These are phyloP conservation scores for Colletotrichum orchidophilum DNA, from an alignment of 2,329 filamentous ascomycete species.

Conservation along the genomic window DNA sequence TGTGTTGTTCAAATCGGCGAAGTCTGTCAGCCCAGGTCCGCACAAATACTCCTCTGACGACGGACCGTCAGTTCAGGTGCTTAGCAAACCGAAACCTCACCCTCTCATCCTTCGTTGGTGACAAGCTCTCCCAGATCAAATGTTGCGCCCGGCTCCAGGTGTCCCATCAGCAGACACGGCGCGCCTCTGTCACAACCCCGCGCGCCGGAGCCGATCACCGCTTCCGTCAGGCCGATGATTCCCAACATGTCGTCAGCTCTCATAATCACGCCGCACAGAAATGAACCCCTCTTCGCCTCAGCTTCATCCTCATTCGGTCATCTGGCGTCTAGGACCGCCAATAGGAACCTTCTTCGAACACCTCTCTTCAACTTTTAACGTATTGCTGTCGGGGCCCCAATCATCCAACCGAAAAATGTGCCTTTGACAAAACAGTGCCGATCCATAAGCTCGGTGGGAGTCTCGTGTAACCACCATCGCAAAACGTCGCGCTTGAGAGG, in stretches of 20 bases:
- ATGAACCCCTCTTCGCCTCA: neutral
- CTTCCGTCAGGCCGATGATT: conserved; percentile 10
- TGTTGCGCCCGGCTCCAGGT: neutral
- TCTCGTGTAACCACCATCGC: neutral
- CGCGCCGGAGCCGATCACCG: neutral
- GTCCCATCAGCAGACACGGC: neutral
- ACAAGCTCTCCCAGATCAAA: neutral
- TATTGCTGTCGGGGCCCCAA: neutral
- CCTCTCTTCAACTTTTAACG: neutral
- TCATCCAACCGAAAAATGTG: no score
- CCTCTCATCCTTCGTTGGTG: neutral
- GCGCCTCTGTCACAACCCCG: neutral
- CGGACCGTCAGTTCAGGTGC: neutral
- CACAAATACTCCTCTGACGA: neutral
- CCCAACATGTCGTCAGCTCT: conserved; percentile 10
- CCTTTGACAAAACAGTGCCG: neutral
- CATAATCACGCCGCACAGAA: neutral
- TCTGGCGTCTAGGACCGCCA: neutral
- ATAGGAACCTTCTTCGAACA: neutral
- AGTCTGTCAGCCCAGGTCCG: no score
- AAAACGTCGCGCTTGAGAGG: neutral
- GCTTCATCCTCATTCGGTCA: neutral
- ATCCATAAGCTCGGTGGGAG: neutral
- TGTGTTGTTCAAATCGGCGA: no score
- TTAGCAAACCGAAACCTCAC: neutral